Conservation (phyloP, 2,329 filamentous ascomycete species). For the Neofusicoccum ribis region DNA sequence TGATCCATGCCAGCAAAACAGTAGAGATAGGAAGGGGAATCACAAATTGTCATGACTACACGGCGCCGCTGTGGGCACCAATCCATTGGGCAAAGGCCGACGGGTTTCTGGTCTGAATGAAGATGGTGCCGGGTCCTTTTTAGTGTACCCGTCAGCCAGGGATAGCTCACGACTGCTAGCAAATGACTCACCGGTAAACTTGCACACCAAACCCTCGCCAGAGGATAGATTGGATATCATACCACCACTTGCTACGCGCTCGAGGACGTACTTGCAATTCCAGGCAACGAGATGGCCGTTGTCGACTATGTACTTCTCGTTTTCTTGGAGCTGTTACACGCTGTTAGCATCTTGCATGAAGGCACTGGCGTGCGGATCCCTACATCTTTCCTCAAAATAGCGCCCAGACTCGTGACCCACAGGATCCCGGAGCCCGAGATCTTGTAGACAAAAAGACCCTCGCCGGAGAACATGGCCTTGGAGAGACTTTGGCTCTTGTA, state of each 20-base stretch:
- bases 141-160: background rate
- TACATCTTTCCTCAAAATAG: conserved; percentile 92
- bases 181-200: conserved; percentile 66
- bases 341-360: background rate
- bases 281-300: conserved; percentile 94
- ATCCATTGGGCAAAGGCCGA: conserved; percentile 61
- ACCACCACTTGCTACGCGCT: conserved; percentile 85
- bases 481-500: conserved; percentile 82
- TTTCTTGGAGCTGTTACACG: conserved; percentile 50
- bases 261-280: conserved; percentile 92
- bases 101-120: conserved; percentile 88
- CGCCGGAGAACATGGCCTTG: conserved; percentile 92
- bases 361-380: conserved; percentile 43
- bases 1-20: background rate
- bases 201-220: conserved; percentile 88
- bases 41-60: background rate
- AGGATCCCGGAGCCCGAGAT: conserved; percentile 77
- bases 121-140: conserved; percentile 76
- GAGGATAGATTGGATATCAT: conserved; percentile 84
- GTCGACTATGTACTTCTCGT: conserved; percentile 88
- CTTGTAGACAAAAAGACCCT: conserved; percentile 88
- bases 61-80: conserved; percentile 25
- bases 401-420: conserved; percentile 92
- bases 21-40: background rate
- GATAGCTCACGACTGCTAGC: background rate